Evolutionary conservation across 2,329 filamentous ascomycete species (phyloP).

Genomic region (Xylariaceae sp.): DNA sequence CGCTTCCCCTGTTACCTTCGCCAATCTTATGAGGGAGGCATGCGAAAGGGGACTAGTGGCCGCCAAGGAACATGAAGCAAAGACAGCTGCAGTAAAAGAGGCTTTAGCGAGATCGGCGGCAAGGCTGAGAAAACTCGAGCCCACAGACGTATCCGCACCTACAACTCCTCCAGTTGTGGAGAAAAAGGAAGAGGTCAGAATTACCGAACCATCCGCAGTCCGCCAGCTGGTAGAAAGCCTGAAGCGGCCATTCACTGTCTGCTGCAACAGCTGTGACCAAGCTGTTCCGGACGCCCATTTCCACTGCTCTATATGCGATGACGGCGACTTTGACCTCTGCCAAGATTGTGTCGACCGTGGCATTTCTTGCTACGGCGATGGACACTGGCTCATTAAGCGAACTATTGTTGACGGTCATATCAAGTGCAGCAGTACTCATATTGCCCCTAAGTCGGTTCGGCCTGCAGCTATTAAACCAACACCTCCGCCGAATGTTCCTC

Average conservation of each 20-base stretch:
- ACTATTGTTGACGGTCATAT: constrained; percentile 79
- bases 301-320: constrained; percentile 92
- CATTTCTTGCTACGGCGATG: constrained; percentile 75
- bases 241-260: constrained; percentile 74
- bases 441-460: constrained; percentile 67
- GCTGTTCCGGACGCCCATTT: constrained; percentile 84
- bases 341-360: constrained; percentile 77
- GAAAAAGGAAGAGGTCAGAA: constrained; percentile 16
- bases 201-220: background rate
- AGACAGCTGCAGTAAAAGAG: background rate
- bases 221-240: constrained; percentile 23
- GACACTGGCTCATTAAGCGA: constrained; percentile 96
- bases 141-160: background rate
- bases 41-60: constrained; percentile 4
- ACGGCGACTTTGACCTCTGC: constrained; percentile 95
- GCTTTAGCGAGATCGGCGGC: background rate
- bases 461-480: constrained; percentile 31
- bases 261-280: constrained; percentile 88
- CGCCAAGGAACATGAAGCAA: background rate
- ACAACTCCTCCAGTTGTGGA: background rate
- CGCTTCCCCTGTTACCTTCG: constrained; percentile 21
- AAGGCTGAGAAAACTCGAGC: background rate
- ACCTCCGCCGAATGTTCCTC: background rate
- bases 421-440: constrained; percentile 83
- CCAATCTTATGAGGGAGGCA: constrained; percentile 21